Evolutionary conservation across 371 early-diverging fungal species (phyloP).

Genomic region (Lichtheimia hyalospora): DNA sequence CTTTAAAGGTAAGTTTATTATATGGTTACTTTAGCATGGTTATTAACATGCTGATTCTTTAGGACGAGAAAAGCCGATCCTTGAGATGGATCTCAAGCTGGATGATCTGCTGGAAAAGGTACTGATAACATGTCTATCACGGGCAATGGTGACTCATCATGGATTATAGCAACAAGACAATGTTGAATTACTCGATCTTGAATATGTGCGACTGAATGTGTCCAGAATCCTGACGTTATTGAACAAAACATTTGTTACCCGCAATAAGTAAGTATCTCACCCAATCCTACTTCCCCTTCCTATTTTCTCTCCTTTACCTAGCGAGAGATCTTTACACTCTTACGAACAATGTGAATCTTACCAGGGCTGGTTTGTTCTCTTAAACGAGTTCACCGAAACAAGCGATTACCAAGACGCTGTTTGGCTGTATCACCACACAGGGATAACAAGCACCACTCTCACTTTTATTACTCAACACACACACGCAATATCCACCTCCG

Average conservation of each 20-base stretch:
- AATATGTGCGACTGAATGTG: conserved; percentile 87
- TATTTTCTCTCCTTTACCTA: conserved; percentile 10
- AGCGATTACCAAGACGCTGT: conserved; percentile 9
- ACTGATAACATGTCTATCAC: conserved; percentile 6
- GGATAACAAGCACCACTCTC: not conserved
- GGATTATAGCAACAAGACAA: conserved; percentile 87
- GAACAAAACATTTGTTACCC: conserved; percentile 51
- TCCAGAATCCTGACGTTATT: conserved; percentile 41
- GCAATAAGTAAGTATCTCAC: conserved; percentile 32
- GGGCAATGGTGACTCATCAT: not conserved
- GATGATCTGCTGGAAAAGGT: conserved; percentile 93
- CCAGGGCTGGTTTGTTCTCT: conserved; percentile 26
- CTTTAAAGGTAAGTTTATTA: conserved; percentile 65
- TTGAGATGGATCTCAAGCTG: conserved; percentile 94
- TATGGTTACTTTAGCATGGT: not conserved
- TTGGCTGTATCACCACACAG: conserved; percentile 17
- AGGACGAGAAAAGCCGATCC: conserved; percentile 87
- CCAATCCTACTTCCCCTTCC: not conserved
- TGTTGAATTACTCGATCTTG: conserved; percentile 83
- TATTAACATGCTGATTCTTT: not conserved
- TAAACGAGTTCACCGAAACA: conserved; percentile 15
- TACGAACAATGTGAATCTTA: conserved; percentile 19
- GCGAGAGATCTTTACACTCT: conserved; percentile 17
- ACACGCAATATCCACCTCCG: no score
- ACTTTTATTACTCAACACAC: no score